Percentiles rank a stretch among this genome's conserved stretches.
These are phyloP conservation scores for Trifolium dubium DNA, from an alignment of 306 rosid species.

Conservation along the genomic window DNA sequence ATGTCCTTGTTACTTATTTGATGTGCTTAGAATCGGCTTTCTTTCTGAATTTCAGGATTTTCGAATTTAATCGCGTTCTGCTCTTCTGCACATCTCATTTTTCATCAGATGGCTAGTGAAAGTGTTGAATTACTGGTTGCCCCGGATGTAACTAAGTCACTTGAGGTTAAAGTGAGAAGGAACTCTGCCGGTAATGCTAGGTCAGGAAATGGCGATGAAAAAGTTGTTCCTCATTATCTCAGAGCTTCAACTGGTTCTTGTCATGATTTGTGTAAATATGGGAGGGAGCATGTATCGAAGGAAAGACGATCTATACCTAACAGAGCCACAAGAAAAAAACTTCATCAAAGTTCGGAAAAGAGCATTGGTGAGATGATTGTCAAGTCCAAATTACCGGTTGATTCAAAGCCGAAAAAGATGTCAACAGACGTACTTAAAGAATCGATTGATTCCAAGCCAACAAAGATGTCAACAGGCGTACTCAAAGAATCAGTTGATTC, in stretches of 20 bases:
- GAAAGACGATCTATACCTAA: conserved; percentile 48
- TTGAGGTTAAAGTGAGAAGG: conserved; percentile 51
- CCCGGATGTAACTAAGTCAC: conserved; percentile 40
- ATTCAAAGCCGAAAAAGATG: conserved; percentile 41
- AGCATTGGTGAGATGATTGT: conserved; percentile 38
- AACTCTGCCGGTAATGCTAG: conserved; percentile 57
- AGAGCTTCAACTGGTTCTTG: conserved; percentile 90
- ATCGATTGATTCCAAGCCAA: conserved; percentile 36
- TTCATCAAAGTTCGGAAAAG: conserved; percentile 41
- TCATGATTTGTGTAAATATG: conserved; percentile 88
- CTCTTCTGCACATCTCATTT: conserved; percentile 23
- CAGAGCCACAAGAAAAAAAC: conserved; percentile 47
- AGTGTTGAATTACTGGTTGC: conserved; percentile 44
- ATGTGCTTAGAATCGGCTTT: conserved; percentile 25
- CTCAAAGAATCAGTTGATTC: conserved; percentile 37
- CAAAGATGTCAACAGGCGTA: conserved; percentile 44
- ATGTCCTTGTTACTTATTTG: conserved; percentile 21
- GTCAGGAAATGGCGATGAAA: conserved; percentile 44
- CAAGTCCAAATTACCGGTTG: conserved; percentile 42
- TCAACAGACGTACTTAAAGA: conserved; percentile 42
- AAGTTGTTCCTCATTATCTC: conserved; percentile 64
- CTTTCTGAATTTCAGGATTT: conserved; percentile 55
- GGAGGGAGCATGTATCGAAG: conserved; percentile 55
- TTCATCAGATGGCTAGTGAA: conserved; percentile 60
- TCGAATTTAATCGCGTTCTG: conserved; percentile 33